phyloP scores from a whole-genome alignment of 148 eudicot species.

The Rhododendron ferrugineum region DNA sequence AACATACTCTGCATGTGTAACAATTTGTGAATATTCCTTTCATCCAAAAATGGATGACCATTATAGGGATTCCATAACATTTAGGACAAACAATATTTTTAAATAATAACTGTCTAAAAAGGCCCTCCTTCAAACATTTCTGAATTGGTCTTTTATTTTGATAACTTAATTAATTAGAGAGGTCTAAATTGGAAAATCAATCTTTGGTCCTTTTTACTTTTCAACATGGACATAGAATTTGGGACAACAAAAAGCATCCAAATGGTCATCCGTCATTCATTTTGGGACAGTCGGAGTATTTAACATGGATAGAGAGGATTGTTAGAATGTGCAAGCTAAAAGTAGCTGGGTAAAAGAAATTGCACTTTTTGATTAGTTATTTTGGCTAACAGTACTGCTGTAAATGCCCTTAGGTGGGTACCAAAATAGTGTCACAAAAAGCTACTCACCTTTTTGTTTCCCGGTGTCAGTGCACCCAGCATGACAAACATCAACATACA shows the following conservation, averaged over 20 bases:
- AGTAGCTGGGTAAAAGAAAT: background rate
- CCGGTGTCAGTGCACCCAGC: background rate
- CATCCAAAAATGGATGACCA: background rate
- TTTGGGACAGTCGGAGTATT: background rate
- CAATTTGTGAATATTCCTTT: background rate
- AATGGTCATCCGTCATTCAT: background rate
- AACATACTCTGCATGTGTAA: background rate
- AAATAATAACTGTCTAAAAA: background rate
- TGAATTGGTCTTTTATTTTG: background rate
- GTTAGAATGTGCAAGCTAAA: background rate
- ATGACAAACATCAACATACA: background rate
- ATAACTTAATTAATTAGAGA: background rate
- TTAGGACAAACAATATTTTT: background rate
- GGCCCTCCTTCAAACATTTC: background rate
- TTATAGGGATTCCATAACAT: background rate
- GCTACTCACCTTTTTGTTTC: background rate
- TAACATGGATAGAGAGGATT: background rate
- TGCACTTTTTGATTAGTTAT: background rate
- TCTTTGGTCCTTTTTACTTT: background rate
- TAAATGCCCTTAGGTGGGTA: background rate
- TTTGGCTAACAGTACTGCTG: background rate
- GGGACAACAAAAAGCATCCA: background rate
- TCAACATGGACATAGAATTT: background rate
- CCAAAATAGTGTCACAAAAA: background rate
- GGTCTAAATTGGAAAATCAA: background rate